Percentiles rank a stretch among this genome's conserved stretches.
phyloP scores from a whole-genome alignment of 495 filamentous ascomycete species.

The Neurospora hispaniola region DNA sequence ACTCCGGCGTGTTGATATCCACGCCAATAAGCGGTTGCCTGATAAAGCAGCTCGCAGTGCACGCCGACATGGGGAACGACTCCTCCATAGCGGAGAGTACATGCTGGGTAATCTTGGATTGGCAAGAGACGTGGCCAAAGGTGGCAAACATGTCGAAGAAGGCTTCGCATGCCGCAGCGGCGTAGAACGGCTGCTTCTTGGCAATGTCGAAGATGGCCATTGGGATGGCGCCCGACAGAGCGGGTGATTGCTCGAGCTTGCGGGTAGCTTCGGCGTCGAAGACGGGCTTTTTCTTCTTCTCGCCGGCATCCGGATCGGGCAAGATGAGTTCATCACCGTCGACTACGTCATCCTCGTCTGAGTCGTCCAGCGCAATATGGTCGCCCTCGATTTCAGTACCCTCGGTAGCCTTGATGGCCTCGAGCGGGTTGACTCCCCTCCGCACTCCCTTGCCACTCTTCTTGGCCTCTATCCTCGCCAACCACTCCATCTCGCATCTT shows the following conservation, averaged over 20 bases:
- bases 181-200: slow-evolving; percentile 62
- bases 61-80: slow-evolving; percentile 45
- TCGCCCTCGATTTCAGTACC: slow-evolving; percentile 18
- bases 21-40: slow-evolving; percentile 59
- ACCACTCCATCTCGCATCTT: slow-evolving; percentile 84
- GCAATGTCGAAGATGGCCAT: slow-evolving; percentile 85
- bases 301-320: slow-evolving; percentile 26
- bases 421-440: slow-evolving; percentile 24
- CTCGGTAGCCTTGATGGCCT: slow-evolving; percentile 30
- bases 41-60: slow-evolving; percentile 57
- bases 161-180: slow-evolving; percentile 49
- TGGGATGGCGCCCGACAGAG: slow-evolving; percentile 81
- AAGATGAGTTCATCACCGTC: slow-evolving; percentile 34
- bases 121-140: slow-evolving; percentile 54
- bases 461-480: slow-evolving; percentile 66
- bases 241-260: slow-evolving; percentile 65
- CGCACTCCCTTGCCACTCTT: slow-evolving; percentile 50
- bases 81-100: slow-evolving; percentile 55
- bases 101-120: slow-evolving; percentile 62
- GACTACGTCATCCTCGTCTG: slow-evolving; percentile 29
- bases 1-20: slow-evolving; percentile 49
- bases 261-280: slow-evolving; percentile 49
- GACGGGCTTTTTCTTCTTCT: slow-evolving; percentile 19
- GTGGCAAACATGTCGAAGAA: slow-evolving; percentile 73
- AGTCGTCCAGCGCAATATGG: slow-evolving; percentile 25